phyloP scores from a whole-genome alignment of 202 grass and related monocot species.

The Musa balbisiana region DNA sequence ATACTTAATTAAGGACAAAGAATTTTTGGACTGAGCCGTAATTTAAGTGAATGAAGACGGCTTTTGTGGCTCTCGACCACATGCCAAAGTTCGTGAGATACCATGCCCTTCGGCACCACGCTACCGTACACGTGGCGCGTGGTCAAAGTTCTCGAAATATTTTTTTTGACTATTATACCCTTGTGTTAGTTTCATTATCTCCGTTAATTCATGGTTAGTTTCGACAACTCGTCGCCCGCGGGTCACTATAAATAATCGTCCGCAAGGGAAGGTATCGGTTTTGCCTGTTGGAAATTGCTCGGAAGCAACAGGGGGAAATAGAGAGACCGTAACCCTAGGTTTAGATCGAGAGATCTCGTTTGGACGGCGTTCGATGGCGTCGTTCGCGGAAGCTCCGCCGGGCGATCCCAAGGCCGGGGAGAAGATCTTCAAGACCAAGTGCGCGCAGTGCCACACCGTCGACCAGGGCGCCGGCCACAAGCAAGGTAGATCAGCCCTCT shows the following conservation, averaged over 20 bases:
- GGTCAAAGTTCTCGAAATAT: neutral
- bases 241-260: neutral
- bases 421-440: slow-evolving; percentile 17
- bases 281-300: too few species aligned
- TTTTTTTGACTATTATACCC: neutral
- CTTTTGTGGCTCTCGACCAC: too few species aligned
- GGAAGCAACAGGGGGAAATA: too few species aligned
- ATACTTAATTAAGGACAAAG: too few species aligned
- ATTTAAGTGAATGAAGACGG: too few species aligned
- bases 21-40: too few species aligned
- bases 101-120: neutral
- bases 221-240: neutral
- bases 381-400: slow-evolving; percentile 7
- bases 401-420: neutral
- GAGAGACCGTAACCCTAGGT: too few species aligned
- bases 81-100: too few species aligned
- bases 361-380: neutral
- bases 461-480: slow-evolving; percentile 13
- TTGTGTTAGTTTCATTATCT: neutral
- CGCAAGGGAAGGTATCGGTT: neutral
- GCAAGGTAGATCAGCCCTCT: neutral
- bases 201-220: neutral
- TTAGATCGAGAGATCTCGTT: neutral
- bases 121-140: neutral
- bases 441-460: slow-evolving; percentile 14